Base-by-base conservation (phyloP, 176 grass and related monocot genomes). In the Paspalum notatum region DNA sequence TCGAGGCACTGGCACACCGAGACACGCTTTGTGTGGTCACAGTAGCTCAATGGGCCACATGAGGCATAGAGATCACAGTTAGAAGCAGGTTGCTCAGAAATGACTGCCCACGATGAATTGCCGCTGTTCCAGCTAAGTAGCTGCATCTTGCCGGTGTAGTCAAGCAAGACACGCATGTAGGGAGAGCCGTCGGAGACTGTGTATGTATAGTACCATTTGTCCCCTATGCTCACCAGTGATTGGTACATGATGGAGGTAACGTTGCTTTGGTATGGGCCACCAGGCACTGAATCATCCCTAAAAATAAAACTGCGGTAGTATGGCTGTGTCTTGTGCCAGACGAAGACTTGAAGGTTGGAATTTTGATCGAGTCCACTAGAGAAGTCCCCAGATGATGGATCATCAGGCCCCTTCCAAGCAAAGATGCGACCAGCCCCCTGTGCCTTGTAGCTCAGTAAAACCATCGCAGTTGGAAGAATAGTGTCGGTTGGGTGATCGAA, bases 401-500 rank as follows among this genome's bases (percentile, higher is more conserved):
- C 64, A 1, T 72, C 54, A 12, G 6, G 51, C 20, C 76, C 75
- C 16, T 15, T 78, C 84, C 81, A 91, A 4, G 91, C 66, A 25
- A 69, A 4, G 0, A 90, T 1, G 9, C 44, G 83, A 2, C 0
- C 4, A 7, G 2, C 5, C 12, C 8, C 54, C 0, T 56, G 54
- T 56, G 1, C 54, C 21, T 0, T 3, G 17, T 83, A 43, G 20
- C 20, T 80, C 10, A 49, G 15, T 32, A n/a, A 12, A 0, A 80
- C 0, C 41, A 12, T 78, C 65, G 67, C 66, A 10, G 24, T 50
- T 0, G 85, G 85, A 39, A 91, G 40, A 2, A 84, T n/a, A 12
- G 81, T 84, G 32, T 87, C 89, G 0, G 76, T 81, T 0, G 62
- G 80, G 12, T 90, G 46, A 51, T 90, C 74, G 3, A 84, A 83